Conservation (phyloP, 768 basidiomycete genomes). For the Multifurca ochricompacta region DNA sequence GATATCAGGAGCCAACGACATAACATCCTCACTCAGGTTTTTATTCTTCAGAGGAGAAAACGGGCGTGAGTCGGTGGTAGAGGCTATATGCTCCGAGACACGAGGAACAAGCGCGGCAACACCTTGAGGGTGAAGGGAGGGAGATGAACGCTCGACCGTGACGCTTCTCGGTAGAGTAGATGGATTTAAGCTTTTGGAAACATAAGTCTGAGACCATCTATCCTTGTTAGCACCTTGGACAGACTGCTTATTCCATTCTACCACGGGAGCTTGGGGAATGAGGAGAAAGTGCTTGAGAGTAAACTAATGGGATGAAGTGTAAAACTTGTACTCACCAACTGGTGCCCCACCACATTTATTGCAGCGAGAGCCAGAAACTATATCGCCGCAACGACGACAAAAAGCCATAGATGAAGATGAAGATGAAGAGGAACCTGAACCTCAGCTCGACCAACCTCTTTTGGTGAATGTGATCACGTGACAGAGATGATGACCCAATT, state of each 20-base stretch:
- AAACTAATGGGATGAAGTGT: background rate
- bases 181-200: slow-evolving; percentile 43
- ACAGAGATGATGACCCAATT: slow-evolving; percentile 5
- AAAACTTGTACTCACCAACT: slow-evolving; percentile 50
- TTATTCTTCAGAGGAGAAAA: slow-evolving; percentile 48
- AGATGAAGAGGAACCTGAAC: too few species aligned
- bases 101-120: slow-evolving; percentile 37
- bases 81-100: slow-evolving; percentile 51
- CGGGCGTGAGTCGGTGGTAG: slow-evolving; percentile 44
- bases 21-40: slow-evolving; percentile 26
- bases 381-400: slow-evolving; percentile 80
- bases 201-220: slow-evolving; percentile 76
- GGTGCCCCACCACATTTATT: slow-evolving; percentile 66
- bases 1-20: slow-evolving; percentile 41
- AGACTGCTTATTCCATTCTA: slow-evolving; percentile 52
- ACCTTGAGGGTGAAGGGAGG: slow-evolving; percentile 43
- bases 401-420: slow-evolving; percentile 55
- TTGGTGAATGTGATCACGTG: slow-evolving; percentile 8
- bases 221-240: slow-evolving; percentile 43
- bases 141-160: slow-evolving; percentile 18
- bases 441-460: too few species aligned
- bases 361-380: slow-evolving; percentile 62
- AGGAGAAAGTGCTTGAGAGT: background rate
- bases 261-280: slow-evolving; percentile 56
- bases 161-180: slow-evolving; percentile 30